Conservation (phyloP, 495 filamentous ascomycete species). For the Xylaria castorea region DNA sequence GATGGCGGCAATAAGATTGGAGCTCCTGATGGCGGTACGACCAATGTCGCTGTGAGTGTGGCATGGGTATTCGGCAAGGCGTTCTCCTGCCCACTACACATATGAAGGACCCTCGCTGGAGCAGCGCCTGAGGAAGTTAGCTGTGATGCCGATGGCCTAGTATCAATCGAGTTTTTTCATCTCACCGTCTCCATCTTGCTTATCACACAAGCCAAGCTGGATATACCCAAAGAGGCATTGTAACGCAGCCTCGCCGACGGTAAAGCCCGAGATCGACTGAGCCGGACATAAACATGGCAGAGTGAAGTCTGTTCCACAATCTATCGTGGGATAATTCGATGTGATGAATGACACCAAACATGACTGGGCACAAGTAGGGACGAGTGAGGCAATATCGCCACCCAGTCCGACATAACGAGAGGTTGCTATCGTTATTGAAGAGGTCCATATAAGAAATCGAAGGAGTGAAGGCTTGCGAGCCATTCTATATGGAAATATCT, state of each 20-base stretch:
- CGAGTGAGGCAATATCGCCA: slow-evolving; percentile 51
- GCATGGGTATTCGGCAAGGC: slow-evolving; percentile 65
- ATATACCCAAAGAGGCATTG: slow-evolving; percentile 64
- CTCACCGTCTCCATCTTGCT: slow-evolving; percentile 47
- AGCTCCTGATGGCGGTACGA: slow-evolving; percentile 42
- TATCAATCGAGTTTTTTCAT: slow-evolving; percentile 3
- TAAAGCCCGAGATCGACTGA: slow-evolving; percentile 66
- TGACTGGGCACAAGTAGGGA: slow-evolving; percentile 68
- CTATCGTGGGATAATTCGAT: slow-evolving; percentile 59
- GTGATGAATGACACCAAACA: slow-evolving; percentile 70
- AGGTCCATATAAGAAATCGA: slow-evolving; percentile 46
- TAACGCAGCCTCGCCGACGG: slow-evolving; percentile 71
- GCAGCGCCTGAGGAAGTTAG: slow-evolving; percentile 43
- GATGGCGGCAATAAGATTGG: slow-evolving; percentile 35
- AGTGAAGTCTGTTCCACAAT: slow-evolving; percentile 57
- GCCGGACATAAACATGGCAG: slow-evolving; percentile 69
- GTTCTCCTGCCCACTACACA: slow-evolving; percentile 61
- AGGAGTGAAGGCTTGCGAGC: slow-evolving; percentile 45
- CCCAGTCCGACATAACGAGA: slow-evolving; percentile 46
- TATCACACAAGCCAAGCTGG: slow-evolving; percentile 49
- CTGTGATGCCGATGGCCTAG: background rate
- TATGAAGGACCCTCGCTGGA: slow-evolving; percentile 56
- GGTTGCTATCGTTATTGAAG: slow-evolving; percentile 37
- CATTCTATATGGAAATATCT: slow-evolving; percentile 55
- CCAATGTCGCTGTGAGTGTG: slow-evolving; percentile 65